Conservation (phyloP, 2,329 filamentous ascomycete species). For the Zasmidium citrigriseum region DNA sequence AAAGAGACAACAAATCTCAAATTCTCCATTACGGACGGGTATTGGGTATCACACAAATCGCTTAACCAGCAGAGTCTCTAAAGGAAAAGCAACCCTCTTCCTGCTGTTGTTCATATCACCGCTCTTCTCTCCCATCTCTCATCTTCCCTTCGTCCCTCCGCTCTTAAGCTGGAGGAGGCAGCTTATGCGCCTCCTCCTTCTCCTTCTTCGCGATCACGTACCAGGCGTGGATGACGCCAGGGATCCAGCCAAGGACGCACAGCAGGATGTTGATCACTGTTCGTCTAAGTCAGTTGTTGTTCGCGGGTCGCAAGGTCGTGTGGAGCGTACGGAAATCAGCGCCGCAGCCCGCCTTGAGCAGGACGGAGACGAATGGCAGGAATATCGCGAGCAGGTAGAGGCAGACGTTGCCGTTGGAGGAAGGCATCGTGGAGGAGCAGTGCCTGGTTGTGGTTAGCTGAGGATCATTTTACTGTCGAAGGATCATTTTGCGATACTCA, state of each 20-base stretch:
- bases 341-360: constrained; percentile 84
- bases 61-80: too few relatives aligned
- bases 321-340: constrained; percentile 51
- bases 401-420: constrained; percentile 15
- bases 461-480: too few relatives aligned
- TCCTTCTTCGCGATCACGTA: constrained; percentile 49
- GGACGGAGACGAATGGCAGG: constrained; percentile 77
- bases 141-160: not conserved
- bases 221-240: constrained; percentile 75
- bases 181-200: not conserved
- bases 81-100: too few relatives aligned
- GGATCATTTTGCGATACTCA: too few relatives aligned
- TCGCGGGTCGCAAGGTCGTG: too few relatives aligned
- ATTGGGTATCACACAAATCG: too few relatives aligned
- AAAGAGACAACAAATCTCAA: too few relatives aligned
- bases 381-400: constrained; percentile 50
- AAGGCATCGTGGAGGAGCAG: constrained; percentile 11
- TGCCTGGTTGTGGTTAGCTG: not conserved
- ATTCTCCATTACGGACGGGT: too few relatives aligned
- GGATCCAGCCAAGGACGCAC: constrained; percentile 68
- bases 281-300: not conserved
- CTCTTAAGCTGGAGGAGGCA: not conserved
- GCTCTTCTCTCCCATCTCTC: not conserved
- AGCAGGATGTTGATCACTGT: constrained; percentile 68
- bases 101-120: too few relatives aligned